These are phyloP conservation scores for Ephemerocybe angulata DNA, from an alignment of 768 basidiomycete species.

Conservation along the genomic window DNA sequence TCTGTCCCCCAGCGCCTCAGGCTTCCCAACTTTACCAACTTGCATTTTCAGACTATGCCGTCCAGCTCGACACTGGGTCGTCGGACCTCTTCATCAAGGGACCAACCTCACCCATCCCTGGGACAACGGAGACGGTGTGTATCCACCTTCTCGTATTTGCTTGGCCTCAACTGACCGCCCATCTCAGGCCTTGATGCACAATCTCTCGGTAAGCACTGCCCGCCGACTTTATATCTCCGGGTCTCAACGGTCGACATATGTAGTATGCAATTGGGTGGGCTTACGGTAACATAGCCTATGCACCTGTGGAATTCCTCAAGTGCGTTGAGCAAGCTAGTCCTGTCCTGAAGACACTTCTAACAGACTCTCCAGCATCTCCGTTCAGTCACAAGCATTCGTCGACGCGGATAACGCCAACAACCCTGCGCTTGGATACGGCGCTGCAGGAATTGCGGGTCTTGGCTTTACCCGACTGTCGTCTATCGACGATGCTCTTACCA, in stretches of 20 bases:
- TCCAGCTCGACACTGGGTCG: slow-evolving; percentile 85
- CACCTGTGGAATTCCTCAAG: slow-evolving; percentile 68
- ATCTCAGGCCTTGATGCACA: slow-evolving; percentile 43
- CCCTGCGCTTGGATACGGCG: slow-evolving; percentile 69
- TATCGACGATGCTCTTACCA: slow-evolving; percentile 60
- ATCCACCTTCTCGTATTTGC: neutral
- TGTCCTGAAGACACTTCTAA: neutral
- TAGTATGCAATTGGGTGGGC: slow-evolving; percentile 86
- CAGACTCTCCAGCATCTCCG: slow-evolving; percentile 43
- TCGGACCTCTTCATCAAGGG: slow-evolving; percentile 75
- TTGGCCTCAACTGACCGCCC: slow-evolving; percentile 11
- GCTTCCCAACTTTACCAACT: neutral
- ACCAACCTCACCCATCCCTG: slow-evolving; percentile 43
- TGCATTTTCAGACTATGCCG: slow-evolving; percentile 50
- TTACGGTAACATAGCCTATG: slow-evolving; percentile 58
- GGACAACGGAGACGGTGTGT: slow-evolving; percentile 47
- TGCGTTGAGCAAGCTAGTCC: slow-evolving; percentile 27
- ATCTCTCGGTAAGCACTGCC: slow-evolving; percentile 54
- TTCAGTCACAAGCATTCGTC: slow-evolving; percentile 69
- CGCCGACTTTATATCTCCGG: neutral
- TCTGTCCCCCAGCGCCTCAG: slow-evolving; percentile 28
- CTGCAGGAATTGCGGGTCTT: slow-evolving; percentile 68
- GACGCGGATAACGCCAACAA: slow-evolving; percentile 63
- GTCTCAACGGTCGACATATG: slow-evolving; percentile 1
- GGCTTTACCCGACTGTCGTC: slow-evolving; percentile 76